Percentiles rank a stretch among this genome's conserved stretches.
phyloP scores from a whole-genome alignment of 83 land plant species.

The Picea abies region DNA sequence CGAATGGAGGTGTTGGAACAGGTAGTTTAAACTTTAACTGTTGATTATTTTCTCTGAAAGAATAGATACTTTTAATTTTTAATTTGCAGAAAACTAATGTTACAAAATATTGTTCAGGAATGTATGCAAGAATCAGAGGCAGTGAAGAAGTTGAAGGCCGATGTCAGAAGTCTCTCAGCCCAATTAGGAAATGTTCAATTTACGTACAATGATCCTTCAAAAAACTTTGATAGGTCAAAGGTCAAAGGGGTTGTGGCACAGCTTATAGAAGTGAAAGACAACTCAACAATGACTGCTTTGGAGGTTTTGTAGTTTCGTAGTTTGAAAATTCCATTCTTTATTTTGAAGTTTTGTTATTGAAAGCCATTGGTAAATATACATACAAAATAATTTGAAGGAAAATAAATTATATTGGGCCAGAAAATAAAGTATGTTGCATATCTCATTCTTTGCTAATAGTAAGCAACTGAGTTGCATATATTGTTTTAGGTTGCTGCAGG shows the following conservation, averaged over 20 bases:
- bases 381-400: background rate
- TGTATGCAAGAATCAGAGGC: slow-evolving; percentile 59
- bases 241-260: slow-evolving; percentile 99
- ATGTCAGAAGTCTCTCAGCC: slow-evolving; percentile 68
- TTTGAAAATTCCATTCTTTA: slow-evolving; percentile 10
- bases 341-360: background rate
- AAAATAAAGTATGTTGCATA: background rate
- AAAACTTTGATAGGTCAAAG: slow-evolving; percentile 84
- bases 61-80: background rate
- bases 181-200: slow-evolving; percentile 79
- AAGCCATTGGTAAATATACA: background rate
- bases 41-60: background rate
- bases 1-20: slow-evolving; percentile 82
- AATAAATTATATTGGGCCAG: background rate
- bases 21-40: slow-evolving; percentile 32
- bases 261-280: slow-evolving; percentile 90
- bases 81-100: background rate
- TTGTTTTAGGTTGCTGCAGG: slow-evolving; percentile 90
- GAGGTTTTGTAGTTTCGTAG: slow-evolving; percentile 62
- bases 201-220: slow-evolving; percentile 73
- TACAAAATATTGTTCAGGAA: slow-evolving; percentile 35
- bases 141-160: slow-evolving; percentile 76
- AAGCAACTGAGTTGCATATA: background rate
- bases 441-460: background rate
- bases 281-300: slow-evolving; percentile 84